Evolutionary conservation across 192 early-diverging fungal genomes (phyloP).

Genomic region (Linnemannia schmuckeri): DNA sequence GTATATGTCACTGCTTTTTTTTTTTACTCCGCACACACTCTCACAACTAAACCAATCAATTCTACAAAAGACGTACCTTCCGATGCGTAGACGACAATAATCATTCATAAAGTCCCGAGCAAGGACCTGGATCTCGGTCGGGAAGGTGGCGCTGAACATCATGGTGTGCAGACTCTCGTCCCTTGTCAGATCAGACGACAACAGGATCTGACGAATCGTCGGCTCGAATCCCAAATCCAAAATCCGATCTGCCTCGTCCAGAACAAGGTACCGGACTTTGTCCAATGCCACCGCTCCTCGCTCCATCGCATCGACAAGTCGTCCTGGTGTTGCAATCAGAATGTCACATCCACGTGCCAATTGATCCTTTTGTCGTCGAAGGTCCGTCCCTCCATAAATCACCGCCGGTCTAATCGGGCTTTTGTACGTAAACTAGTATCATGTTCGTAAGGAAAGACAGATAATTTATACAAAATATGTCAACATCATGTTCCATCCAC

Average conservation of each 20-base stretch:
- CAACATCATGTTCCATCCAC: background rate
- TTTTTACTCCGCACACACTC: background rate
- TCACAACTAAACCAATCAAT: no score
- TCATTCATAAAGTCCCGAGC: slow-evolving; percentile 94
- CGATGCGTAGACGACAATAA: slow-evolving; percentile 88
- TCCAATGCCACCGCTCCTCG: slow-evolving; percentile 83
- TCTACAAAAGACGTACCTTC: slow-evolving; percentile 50
- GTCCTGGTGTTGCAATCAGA: slow-evolving; percentile 94
- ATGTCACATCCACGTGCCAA: slow-evolving; percentile 93
- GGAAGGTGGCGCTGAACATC: slow-evolving; percentile 99
- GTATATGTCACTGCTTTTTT: background rate
- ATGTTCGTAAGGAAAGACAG: slow-evolving; percentile 54
- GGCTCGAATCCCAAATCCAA: slow-evolving; percentile 98
- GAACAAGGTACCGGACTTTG: slow-evolving; percentile 76
- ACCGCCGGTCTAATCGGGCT: slow-evolving; percentile 54
- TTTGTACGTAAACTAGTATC: slow-evolving; percentile 41
- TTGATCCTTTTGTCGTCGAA: slow-evolving; percentile 82
- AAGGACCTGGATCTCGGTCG: slow-evolving; percentile 88
- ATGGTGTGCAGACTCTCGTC: slow-evolving; percentile 85
- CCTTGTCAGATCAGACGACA: slow-evolving; percentile 76
- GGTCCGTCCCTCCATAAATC: slow-evolving; percentile 94
- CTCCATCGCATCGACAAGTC: slow-evolving; percentile 92
- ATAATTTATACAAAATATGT: slow-evolving; percentile 11
- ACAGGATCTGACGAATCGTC: slow-evolving; percentile 89
- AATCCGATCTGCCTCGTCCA: slow-evolving; percentile 93